These are phyloP conservation scores for Pholiota adiposa DNA, from an alignment of 1,284 basidiomycete genomes.

Conservation along the genomic window DNA sequence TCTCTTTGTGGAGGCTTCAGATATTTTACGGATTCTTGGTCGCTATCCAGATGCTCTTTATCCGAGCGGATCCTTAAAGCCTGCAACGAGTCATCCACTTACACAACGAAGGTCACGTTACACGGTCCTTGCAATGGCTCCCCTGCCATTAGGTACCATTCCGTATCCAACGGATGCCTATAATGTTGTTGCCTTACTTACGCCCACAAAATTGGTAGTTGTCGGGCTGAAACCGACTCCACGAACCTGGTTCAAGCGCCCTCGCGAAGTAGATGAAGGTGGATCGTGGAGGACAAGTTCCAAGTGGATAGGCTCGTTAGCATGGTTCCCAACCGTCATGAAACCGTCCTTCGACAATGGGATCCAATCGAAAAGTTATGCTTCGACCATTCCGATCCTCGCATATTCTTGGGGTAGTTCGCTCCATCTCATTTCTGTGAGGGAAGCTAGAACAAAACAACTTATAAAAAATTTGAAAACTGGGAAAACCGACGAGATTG, in stretches of 20 bases:
- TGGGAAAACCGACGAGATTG: conserved; percentile 60
- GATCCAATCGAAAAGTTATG: conserved; percentile 29
- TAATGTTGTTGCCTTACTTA: conserved; percentile 86
- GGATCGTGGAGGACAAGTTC: conserved; percentile 41
- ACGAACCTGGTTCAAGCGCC: conserved; percentile 89
- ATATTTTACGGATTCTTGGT: conserved; percentile 93
- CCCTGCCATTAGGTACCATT: conserved; percentile 82
- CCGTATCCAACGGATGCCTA: conserved; percentile 85
- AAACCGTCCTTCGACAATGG: conserved; percentile 27
- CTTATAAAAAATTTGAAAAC: conserved; percentile 55
- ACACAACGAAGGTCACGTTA: conserved; percentile 52
- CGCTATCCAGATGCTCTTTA: conserved; percentile 70
- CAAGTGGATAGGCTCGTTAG: conserved; percentile 64
- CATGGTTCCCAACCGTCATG: conserved; percentile 77
- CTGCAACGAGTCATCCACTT: conserved; percentile 19
- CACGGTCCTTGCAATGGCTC: conserved; percentile 78
- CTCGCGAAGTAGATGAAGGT: conserved; percentile 59
- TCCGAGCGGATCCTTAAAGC: conserved; percentile 16
- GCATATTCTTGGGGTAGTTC: conserved; percentile 84
- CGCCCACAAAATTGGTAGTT: conserved; percentile 89
- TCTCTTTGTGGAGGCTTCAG: conserved; percentile 93
- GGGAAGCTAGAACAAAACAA: conserved; percentile 63
- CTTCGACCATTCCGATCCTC: conserved; percentile 59
- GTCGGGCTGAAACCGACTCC: conserved; percentile 93
- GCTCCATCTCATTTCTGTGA: conserved; percentile 68